A percentile compares a stretch with the other conserved stretches of the same genome.
Conservation (phyloP, 1,139 yeast genomes). For the Blastobotrys raffinosifermentans region DNA sequence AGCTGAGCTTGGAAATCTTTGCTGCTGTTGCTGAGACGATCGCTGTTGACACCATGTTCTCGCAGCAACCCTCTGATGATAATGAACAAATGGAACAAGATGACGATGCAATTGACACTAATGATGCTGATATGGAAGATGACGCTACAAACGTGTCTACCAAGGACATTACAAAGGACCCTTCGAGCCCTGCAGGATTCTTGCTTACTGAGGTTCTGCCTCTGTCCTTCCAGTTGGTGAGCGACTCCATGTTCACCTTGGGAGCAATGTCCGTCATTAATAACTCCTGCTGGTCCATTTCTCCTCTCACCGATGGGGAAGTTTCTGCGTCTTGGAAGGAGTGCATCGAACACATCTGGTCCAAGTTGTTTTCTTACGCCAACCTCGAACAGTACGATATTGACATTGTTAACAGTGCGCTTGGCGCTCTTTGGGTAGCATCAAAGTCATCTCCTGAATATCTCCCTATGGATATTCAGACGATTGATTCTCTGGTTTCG, state of each 20-base stretch:
- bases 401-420: constrained; percentile 42
- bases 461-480: constrained; percentile 19
- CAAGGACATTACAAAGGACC: background rate
- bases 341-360: constrained; percentile 29
- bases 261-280: constrained; percentile 63
- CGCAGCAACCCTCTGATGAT: constrained; percentile 11
- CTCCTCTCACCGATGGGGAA: constrained; percentile 12
- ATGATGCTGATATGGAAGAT: constrained; percentile 12
- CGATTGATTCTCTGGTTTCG: constrained; percentile 15
- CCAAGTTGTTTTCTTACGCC: constrained; percentile 16
- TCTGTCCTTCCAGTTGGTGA: constrained; percentile 15
- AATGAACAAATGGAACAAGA: constrained; percentile 14
- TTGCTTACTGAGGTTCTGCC: constrained; percentile 20
- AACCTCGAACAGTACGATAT: constrained; percentile 29
- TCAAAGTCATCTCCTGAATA: constrained; percentile 42
- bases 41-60: constrained; percentile 27
- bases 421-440: constrained; percentile 61
- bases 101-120: constrained; percentile 9
- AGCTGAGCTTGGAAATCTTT: constrained; percentile 64
- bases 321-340: constrained; percentile 23
- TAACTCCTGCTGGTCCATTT: constrained; percentile 42
- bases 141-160: constrained; percentile 11
- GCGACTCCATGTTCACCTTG: constrained; percentile 29
- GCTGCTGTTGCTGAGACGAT: constrained; percentile 67
- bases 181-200: constrained; percentile 7